Evolutionary conservation across 176 grass and related monocot genomes (phyloP), one percentile per base, ranked within the genome.

Genomic region (Bromus sterilis): DNA sequence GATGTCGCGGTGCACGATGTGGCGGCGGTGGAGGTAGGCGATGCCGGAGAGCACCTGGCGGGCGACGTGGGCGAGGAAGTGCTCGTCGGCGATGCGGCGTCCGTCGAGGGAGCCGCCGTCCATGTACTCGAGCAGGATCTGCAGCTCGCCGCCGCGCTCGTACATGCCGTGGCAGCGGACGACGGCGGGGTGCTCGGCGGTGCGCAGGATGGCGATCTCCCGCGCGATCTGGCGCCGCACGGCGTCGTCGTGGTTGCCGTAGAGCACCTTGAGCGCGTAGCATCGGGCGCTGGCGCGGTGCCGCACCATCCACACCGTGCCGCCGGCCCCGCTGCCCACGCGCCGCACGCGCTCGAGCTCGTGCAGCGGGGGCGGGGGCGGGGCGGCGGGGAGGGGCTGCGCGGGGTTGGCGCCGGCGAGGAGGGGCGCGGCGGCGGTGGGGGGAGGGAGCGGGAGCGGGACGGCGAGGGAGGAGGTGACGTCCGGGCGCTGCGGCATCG

Each of bases 71-170:
- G 86, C 83, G 33, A 98, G 93, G 71, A 82, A 78, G 34, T 86
- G 66, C 85, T 98, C 93, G 71, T 78, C 41, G 55, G 76, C 23
- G 90, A 98, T 89, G 82, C 84, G 89, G 78, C 71, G 60, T 59
- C 89, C 90, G 16, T 98, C 96, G 59, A 98, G 96, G 43, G 96
- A 98, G 0, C 93, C 93, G 1, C 96, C 86, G 59, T 95, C 93
- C 96, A 98, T 98, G 87, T 91, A 93, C 89, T 98, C 93, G 41
- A 98, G 82, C 76, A 95, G 88, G 90, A 98, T 90, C 92, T 93
- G 86, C 62, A 98, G 91, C 90, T 98, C 92, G 11, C 93, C 89
- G 35, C 81, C 93, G 63, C 86, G 89, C 78, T 95, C 90, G 67
- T 93, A 99, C 96, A 99, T 95, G 86, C 85, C 96, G 73, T 95